Base-by-base conservation (phyloP, 306 rosid genomes). In the Vicia faba region DNA sequence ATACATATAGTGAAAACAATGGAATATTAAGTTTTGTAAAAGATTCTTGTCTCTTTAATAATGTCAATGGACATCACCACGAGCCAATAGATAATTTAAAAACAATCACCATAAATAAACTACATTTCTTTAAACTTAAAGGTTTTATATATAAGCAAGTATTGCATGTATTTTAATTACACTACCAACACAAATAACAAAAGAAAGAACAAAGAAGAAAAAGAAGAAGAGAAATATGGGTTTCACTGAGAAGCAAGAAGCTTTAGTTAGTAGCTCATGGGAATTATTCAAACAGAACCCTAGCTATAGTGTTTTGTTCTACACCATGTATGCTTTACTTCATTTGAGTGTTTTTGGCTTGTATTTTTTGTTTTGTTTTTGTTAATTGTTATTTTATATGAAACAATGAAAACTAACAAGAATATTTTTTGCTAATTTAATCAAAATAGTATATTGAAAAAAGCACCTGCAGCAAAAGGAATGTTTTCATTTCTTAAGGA, bases 361-460 rank as follows among this genome's bases (percentile, higher is more conserved):
- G 2, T 49, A 28, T 8, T 64, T 28, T 15, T 33, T n/a, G n/a
- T n/a, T 7, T 8, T 39, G 6, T 4, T 18, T 16, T 16, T 11
- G 7, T 49, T 51, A 6, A 33, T 38, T 31, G 3, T 15, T 14
- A 4, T 2, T 5, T 68, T 53, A 43, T 18, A 50, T 33, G n/a
- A 19, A 25, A 7, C 7, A 3, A 1, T 12, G 49, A 12, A 55
- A 66, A 26, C 14, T 54, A 25, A 54, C 16, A 56, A 11, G 4
- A 25, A 54, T 56, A 56, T 6, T 5, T 14, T 7, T 58, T 16
- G 9, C 11, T n/a, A 2, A 4, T 40, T 50, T 11, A 3, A 53
- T 36, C 31, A 8, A 28, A 69, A 23, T 35, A 78, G 82, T 26
- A 72, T 78, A 61, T 4, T 78, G 38, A 78, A 78, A 62, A 72